These are phyloP conservation scores for Phytophthora kernoviae DNA, from an alignment of 352 stramenopile species.

Conservation along the genomic window DNA sequence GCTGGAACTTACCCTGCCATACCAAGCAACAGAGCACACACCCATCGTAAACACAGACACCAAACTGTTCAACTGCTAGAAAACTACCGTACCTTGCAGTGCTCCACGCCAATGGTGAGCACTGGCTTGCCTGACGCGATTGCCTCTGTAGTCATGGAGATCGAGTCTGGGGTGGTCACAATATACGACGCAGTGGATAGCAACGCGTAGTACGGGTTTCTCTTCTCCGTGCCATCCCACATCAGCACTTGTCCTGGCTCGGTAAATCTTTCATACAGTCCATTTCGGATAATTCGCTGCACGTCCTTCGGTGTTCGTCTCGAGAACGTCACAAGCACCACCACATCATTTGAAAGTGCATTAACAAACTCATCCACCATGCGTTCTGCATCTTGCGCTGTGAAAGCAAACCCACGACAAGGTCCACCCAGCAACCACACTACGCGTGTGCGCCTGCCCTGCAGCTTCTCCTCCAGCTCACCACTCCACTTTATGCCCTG, in stretches of 20 bases:
- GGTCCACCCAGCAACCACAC: conserved; percentile 69
- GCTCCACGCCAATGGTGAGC: conserved; percentile 50
- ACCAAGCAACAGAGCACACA: neutral
- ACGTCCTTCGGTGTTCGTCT: conserved; percentile 57
- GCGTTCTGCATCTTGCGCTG: conserved; percentile 24
- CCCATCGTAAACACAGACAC: conserved; percentile 2
- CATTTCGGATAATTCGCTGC: conserved; percentile 35
- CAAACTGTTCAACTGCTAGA: neutral
- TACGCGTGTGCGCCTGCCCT: conserved; percentile 24
- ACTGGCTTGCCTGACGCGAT: conserved; percentile 59
- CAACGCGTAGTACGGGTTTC: conserved; percentile 72
- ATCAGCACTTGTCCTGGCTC: conserved; percentile 44
- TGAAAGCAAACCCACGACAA: conserved; percentile 69
- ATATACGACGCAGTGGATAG: conserved; percentile 52
- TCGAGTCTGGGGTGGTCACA: conserved; percentile 77
- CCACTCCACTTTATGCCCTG: conserved; percentile 29
- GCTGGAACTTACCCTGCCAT: conserved; percentile 53
- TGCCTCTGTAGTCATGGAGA: conserved; percentile 85
- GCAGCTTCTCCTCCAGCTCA: conserved; percentile 32
- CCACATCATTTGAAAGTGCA: conserved; percentile 19
- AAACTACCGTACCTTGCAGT: conserved; percentile 40
- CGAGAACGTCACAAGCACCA: conserved; percentile 75
- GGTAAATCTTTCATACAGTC: conserved; percentile 21
- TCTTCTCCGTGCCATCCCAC: conserved; percentile 49
- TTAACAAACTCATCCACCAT: conserved; percentile 55